phyloP scores from a whole-genome alignment of 108 stramenopile species.

The Hondaea fermentalgiana region DNA sequence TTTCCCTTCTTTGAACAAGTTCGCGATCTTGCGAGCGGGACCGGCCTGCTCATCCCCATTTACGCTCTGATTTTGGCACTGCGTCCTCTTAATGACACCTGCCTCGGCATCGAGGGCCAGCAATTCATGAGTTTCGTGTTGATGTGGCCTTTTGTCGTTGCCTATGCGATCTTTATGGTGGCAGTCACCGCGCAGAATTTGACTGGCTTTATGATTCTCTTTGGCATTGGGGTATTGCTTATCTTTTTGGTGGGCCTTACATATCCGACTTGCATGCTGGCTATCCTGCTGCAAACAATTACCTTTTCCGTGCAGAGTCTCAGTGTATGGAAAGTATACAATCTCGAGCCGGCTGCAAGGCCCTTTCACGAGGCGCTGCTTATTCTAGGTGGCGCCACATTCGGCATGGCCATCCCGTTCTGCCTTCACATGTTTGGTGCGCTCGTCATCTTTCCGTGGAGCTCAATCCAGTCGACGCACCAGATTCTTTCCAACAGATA shows the following conservation, averaged over 20 bases:
- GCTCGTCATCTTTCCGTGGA: background rate
- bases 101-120: background rate
- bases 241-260: background rate
- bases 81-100: background rate
- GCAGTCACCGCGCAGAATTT: background rate
- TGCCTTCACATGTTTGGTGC: background rate
- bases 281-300: background rate
- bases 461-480: background rate
- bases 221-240: background rate
- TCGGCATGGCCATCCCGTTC: background rate
- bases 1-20: background rate
- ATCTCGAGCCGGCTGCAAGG: background rate
- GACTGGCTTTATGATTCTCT: background rate
- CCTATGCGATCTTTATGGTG: background rate
- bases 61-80: background rate
- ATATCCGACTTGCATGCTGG: background rate
- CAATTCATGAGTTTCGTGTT: background rate
- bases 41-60: background rate
- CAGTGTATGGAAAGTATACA: background rate
- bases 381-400: background rate
- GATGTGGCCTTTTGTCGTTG: background rate
- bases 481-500: background rate
- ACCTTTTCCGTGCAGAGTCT: background rate
- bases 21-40: background rate
- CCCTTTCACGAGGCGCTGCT: background rate